Base-by-base conservation (phyloP, 345 rosid species). In the Populus ilicifolia region DNA sequence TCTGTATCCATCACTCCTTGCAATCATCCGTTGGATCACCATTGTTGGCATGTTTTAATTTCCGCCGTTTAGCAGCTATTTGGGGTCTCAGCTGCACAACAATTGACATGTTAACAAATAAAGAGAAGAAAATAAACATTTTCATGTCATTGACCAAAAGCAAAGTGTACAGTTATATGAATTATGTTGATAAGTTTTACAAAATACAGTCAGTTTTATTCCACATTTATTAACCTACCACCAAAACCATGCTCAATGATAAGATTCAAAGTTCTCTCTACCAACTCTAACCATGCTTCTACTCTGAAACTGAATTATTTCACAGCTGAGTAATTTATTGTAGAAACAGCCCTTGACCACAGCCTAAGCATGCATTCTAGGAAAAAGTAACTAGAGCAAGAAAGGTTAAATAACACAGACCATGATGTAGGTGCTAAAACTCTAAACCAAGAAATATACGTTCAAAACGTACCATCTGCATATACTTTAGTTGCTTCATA, bases 401-500 rank as follows among this genome's bases (percentile, higher is more conserved):
- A 29, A 39, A 39, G 33, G 6, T 39, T 11, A 43, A 21, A 67
- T 16, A 38, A n/a, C 52, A 11, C 11, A 8, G 8, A 69, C 14
- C 27, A 69, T 21, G 41, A 61, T 30, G 27, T 13, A 46, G n/a
- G 17, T 23, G 3, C 67, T 38, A 44, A 52, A 16, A 50, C 8
- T 14, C 21, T 65, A n/a, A 1, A 30, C 18, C 62, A 2, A 12
- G 20, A 27, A 65, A 30, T 23, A 70, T 8, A n/a, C 12, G 35
- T 66, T 12, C 1, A 59, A 20, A 68, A 75, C 92, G 48, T 85
- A 94, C 98, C 97, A 75, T 85, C 81, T 88, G 86, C 62, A 89
- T 78, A 79, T 88, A 89, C 87, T 94, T 91, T 59, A 92, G 87
- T 71, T 94, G 99, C 90, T 86, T 89, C 65, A 91, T 75, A 78